Conservation (phyloP, 768 basidiomycete species). For the Mycena epipterygia region DNA sequence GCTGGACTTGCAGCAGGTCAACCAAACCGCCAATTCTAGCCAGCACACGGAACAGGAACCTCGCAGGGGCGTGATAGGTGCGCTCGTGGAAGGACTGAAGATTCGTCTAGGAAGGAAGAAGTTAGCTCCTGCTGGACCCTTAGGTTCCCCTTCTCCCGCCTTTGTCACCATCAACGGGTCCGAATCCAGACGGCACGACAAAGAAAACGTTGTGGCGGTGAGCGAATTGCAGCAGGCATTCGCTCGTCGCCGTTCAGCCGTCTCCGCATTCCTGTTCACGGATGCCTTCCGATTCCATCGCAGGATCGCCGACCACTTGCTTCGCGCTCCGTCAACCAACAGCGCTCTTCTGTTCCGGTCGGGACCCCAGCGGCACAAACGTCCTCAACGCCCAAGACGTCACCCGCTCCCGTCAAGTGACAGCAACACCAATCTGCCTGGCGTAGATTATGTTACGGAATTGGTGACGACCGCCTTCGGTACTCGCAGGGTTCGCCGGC, state of each 20-base stretch:
- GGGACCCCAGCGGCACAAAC: neutral
- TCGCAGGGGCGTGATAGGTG: neutral
- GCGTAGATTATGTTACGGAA: slow-evolving; percentile 15
- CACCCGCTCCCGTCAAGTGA: neutral
- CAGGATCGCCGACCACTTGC: neutral
- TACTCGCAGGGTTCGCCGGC: slow-evolving; percentile 10
- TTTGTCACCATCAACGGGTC: neutral
- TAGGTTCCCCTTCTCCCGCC: neutral
- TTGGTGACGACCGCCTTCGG: slow-evolving; percentile 18
- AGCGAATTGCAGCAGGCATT: slow-evolving; percentile 27
- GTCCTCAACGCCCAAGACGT: neutral
- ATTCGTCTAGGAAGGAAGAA: neutral
- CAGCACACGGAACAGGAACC: neutral
- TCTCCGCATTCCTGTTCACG: too few relatives aligned
- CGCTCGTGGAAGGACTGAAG: slow-evolving; percentile 4
- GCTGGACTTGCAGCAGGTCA: too few relatives aligned
- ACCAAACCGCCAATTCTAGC: too few relatives aligned
- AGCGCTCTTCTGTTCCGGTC: neutral
- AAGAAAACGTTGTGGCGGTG: neutral
- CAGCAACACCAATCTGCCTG: slow-evolving; percentile 8
- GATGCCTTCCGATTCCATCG: neutral
- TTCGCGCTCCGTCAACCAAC: neutral
- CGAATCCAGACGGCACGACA: neutral
- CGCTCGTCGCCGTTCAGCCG: slow-evolving; percentile 9
- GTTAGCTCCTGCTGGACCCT: neutral